These are phyloP conservation scores for Neurospora tetraspora DNA, from an alignment of 495 filamentous ascomycete species.

Conservation along the genomic window DNA sequence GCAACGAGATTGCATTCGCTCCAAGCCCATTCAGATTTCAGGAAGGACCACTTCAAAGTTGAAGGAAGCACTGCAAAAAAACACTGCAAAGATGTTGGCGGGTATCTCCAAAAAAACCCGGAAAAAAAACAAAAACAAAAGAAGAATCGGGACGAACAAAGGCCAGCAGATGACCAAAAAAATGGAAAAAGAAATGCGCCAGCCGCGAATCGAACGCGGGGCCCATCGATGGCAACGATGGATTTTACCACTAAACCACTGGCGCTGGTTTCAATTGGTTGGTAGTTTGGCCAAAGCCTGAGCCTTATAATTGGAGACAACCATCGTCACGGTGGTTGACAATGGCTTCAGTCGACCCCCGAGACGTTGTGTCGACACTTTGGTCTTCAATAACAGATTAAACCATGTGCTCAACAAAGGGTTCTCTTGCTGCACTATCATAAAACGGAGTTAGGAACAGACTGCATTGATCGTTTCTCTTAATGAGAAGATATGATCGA, in stretches of 20 bases:
- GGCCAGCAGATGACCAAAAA: background rate
- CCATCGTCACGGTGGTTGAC: background rate
- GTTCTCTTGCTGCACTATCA: too few relatives aligned
- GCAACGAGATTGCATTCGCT: background rate
- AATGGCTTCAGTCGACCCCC: background rate
- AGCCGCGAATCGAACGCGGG: slow-evolving; percentile 43
- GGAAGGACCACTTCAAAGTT: background rate
- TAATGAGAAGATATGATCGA: background rate
- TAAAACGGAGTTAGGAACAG: too few relatives aligned
- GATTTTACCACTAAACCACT: slow-evolving; percentile 46
- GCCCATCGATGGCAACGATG: slow-evolving; percentile 45
- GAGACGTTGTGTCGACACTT: background rate
- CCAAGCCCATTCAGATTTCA: background rate
- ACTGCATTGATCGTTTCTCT: too few relatives aligned
- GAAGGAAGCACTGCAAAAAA: background rate
- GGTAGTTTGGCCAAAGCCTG: background rate
- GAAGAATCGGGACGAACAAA: background rate
- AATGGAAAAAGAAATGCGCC: slow-evolving; percentile 22
- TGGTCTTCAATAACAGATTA: background rate
- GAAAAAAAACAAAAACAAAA: too few relatives aligned
- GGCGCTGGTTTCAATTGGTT: background rate
- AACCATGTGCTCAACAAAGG: too few relatives aligned
- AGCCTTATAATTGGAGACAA: background rate
- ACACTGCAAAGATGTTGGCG: background rate
- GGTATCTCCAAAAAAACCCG: background rate